These are phyloP conservation scores for Poa annua DNA, from an alignment of 176 grass and related monocot genomes.

Conservation along the genomic window DNA sequence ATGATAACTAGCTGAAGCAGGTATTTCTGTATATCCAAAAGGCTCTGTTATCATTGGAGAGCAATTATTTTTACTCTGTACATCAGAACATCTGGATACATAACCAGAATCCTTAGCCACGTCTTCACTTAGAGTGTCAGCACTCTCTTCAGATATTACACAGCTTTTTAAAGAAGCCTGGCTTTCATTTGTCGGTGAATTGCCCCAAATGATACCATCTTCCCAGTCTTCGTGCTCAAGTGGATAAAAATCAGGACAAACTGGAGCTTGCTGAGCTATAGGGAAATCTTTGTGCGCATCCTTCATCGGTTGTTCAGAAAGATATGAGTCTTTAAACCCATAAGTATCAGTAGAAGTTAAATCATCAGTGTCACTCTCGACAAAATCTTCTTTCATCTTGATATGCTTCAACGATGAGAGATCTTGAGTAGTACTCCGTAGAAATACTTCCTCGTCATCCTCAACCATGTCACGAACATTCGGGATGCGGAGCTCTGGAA, in stretches of 20 bases:
- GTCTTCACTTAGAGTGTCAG: conserved; percentile 44
- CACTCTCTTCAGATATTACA: conserved; percentile 65
- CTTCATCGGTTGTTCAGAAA: conserved; percentile 93
- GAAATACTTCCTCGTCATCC: conserved; percentile 91
- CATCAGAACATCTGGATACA: conserved; percentile 24
- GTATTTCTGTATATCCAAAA: conserved; percentile 52
- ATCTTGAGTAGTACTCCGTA: conserved; percentile 67
- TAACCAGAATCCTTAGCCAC: conserved; percentile 38
- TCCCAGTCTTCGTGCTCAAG: conserved; percentile 94
- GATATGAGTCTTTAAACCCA: conserved; percentile 49
- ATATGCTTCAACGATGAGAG: conserved; percentile 60
- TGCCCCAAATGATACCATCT: conserved; percentile 86
- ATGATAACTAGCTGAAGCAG: conserved; percentile 49
- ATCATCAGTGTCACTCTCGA: conserved; percentile 64
- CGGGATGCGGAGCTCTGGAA: conserved; percentile 59
- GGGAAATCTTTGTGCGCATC: conserved; percentile 40
- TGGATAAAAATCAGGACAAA: conserved; percentile 91
- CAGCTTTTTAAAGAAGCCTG: conserved; percentile 55
- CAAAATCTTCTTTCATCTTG: conserved; percentile 48
- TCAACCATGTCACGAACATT: conserved; percentile 76
- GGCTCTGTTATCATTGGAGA: conserved; percentile 37
- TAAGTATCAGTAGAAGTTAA: conserved; percentile 52
- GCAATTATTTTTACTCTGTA: conserved; percentile 40
- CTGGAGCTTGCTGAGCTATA: conserved; percentile 45
- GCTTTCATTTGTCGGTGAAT: conserved; percentile 71